A percentile compares a stretch with the other conserved stretches of the same genome.
Conservation (phyloP, 768 basidiomycete genomes). For the Agrocybe praecox region DNA sequence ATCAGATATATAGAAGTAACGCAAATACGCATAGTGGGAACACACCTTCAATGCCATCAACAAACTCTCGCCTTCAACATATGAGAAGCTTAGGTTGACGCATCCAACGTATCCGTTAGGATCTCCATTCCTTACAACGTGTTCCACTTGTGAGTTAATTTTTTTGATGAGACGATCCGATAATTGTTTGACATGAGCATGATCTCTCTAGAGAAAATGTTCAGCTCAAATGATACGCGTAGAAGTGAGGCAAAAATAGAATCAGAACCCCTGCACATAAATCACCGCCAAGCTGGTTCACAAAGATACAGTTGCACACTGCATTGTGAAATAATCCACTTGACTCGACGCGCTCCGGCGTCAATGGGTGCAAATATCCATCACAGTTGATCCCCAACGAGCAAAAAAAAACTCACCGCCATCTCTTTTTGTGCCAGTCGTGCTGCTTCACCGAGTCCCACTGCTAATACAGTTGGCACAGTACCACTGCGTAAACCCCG, state of each 20-base stretch:
- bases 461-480: conserved; percentile 81
- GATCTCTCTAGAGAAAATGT: conserved; percentile 64
- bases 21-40: too few species aligned
- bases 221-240: background rate
- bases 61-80: conserved; percentile 96
- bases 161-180: conserved; percentile 80
- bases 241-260: background rate
- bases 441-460: conserved; percentile 94
- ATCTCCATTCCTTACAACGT: conserved; percentile 95
- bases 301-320: conserved; percentile 9
- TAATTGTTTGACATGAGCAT: conserved; percentile 68
- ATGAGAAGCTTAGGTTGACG: conserved; percentile 93
- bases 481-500: conserved; percentile 96
- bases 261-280: conserved; percentile 95
- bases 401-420: conserved; percentile 63
- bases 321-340: conserved; percentile 36
- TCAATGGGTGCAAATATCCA: conserved; percentile 45
- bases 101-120: conserved; percentile 92
- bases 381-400: conserved; percentile 29
- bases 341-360: conserved; percentile 35
- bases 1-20: background rate
- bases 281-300: conserved; percentile 59
- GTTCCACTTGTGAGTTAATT: conserved; percentile 83
- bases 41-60: conserved; percentile 94
- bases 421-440: conserved; percentile 92